phyloP scores from a whole-genome alignment of 2,329 filamentous ascomycete species.

The Hymenotorrendiella dingleyae region DNA sequence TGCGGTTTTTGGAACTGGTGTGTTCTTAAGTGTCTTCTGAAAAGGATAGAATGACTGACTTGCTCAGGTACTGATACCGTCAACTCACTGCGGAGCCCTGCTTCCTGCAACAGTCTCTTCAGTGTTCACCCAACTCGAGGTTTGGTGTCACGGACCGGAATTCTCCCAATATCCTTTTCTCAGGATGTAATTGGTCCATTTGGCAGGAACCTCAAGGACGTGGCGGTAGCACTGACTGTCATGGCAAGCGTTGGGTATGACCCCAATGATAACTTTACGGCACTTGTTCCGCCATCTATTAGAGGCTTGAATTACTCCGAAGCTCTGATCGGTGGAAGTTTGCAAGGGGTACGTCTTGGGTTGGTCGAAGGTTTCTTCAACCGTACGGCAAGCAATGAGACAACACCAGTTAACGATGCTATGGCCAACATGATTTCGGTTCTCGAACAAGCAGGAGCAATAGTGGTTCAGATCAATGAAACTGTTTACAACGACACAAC shows the following conservation, averaged over 20 bases:
- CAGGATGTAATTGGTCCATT: constrained; percentile 53
- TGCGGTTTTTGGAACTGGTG: constrained; percentile 50
- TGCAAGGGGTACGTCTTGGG: constrained; percentile 38
- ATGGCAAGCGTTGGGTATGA: constrained; percentile 49
- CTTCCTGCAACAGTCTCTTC: constrained; percentile 54
- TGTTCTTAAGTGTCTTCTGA: background rate
- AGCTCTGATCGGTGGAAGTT: constrained; percentile 23
- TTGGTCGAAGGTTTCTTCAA: constrained; percentile 49
- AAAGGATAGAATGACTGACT: background rate
- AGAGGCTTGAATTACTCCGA: constrained; percentile 41
- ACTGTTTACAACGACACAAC: constrained; percentile 45
- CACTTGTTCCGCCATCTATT: constrained; percentile 37
- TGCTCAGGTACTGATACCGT: constrained; percentile 46
- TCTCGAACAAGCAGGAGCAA: constrained; percentile 42
- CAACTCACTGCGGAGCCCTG: constrained; percentile 56
- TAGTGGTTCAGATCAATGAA: constrained; percentile 43
- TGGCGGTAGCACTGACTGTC: constrained; percentile 44
- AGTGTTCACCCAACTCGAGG: constrained; percentile 53
- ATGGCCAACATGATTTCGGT: constrained; percentile 43
- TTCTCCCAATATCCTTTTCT: constrained; percentile 50
- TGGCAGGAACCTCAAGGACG: constrained; percentile 43
- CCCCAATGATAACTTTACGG: constrained; percentile 45
- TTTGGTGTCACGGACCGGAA: constrained; percentile 42
- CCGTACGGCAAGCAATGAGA: constrained; percentile 44
- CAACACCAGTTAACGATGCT: constrained; percentile 48